Base-by-base conservation (phyloP, 2,329 filamentous ascomycete genomes). In the Coniochaeta prunicola region DNA sequence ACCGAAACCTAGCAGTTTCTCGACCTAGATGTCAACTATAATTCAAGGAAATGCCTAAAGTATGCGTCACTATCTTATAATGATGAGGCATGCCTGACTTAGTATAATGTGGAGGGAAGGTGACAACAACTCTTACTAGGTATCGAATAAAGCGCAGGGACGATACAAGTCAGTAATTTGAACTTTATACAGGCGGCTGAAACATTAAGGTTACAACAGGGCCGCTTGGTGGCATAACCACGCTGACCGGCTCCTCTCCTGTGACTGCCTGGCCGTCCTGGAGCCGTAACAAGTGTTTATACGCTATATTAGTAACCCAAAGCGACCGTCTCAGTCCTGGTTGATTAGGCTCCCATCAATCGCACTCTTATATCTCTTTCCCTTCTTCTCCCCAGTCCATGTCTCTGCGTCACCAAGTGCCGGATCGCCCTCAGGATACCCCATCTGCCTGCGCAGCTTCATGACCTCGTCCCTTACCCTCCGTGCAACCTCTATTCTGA, bases 401-500 rank as follows among this genome's bases (percentile, higher is more conserved):
- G 92, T 96, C 72, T 93, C 90, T 0, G 89, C 91, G 30, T 92
- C 74, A 9, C 86, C 88, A 54, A 86, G 82, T 64, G 89, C 87
- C 0, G 89, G 86, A 65, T 96, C 90, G 64, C 96, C 88, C 60
- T 96, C 91, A 0, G 89, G 83, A 62, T 89, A 84, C 1, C 92
- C 92, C 59, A 89, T 76, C 50, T 80, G 80, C 63, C 84, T 80
- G 62, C 93, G 82, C 24, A 97, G 80, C 66, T 91, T 90, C 57
- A 93, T 74, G 2, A 99, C 88, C 70, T 96, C 89, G 58, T 89
- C 81, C 55, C 94, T 81, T 34, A 97, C 84, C 60, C 87, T 82
- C 70, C 81, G 80, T 1, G 93, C 91, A 55, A 93, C 91, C 71
- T 96, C 91, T 58, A 89, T 85, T 60, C 94, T 80, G 62, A 96